These are phyloP conservation scores for Samsoniella hepiali DNA, from an alignment of 2,329 filamentous ascomycete genomes.

Conservation along the genomic window DNA sequence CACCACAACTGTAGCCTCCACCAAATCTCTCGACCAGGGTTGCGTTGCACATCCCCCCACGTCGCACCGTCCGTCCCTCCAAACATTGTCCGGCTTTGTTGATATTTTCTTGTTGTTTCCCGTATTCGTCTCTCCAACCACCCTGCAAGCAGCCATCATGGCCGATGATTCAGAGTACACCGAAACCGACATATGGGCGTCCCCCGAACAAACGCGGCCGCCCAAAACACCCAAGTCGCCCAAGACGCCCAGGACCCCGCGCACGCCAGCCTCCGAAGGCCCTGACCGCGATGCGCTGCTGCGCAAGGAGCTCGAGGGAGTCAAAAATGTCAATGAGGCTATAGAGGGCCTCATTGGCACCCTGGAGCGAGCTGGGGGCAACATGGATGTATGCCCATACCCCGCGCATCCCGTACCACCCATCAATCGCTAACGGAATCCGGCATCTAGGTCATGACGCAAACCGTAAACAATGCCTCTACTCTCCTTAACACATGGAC, in stretches of 20 bases:
- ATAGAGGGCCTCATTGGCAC: slow-evolving; percentile 76
- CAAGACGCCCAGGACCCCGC: slow-evolving; percentile 48
- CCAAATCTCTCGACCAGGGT: background rate
- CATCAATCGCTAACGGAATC: slow-evolving; percentile 16
- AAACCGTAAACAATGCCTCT: slow-evolving; percentile 82
- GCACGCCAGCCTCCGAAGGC: slow-evolving; percentile 46
- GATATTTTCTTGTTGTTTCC: background rate
- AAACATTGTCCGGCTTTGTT: background rate
- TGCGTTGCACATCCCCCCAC: background rate
- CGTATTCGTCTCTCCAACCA: background rate
- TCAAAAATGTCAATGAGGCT: slow-evolving; percentile 81
- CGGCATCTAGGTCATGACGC: slow-evolving; percentile 63
- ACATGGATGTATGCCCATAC: slow-evolving; percentile 63
- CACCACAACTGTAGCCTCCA: background rate
- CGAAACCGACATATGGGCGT: slow-evolving; percentile 48
- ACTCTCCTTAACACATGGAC: slow-evolving; percentile 94
- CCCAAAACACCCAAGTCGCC: slow-evolving; percentile 41
- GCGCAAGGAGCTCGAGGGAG: slow-evolving; percentile 74
- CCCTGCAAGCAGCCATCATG: slow-evolving; percentile 33
- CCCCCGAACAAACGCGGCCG: slow-evolving; percentile 36
- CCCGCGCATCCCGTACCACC: background rate
- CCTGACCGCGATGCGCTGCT: slow-evolving; percentile 69
- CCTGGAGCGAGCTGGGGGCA: slow-evolving; percentile 67
- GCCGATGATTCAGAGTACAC: slow-evolving; percentile 45
- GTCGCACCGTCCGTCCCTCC: background rate